Conservation (phyloP, 1,284 basidiomycete species). For the Pascua guehoae region DNA sequence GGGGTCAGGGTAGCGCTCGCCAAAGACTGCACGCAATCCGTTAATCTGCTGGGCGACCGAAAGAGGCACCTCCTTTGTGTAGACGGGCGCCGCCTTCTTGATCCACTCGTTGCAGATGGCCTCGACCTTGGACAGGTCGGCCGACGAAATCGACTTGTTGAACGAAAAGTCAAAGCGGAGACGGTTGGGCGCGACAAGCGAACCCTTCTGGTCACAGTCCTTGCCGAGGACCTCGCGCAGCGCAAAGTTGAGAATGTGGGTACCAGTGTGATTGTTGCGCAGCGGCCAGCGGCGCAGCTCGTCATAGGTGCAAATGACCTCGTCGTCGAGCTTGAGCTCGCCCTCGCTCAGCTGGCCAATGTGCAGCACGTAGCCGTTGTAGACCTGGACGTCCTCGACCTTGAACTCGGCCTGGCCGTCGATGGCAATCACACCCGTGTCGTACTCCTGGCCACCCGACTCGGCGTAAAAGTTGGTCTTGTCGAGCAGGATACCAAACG, state of each 20-base stretch:
- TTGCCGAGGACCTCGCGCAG: conserved; percentile 92
- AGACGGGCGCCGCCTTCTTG: conserved; percentile 81
- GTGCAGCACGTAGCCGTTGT: conserved; percentile 82
- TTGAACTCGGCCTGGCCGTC: conserved; percentile 90
- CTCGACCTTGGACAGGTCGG: conserved; percentile 82
- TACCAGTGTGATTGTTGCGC: conserved; percentile 97
- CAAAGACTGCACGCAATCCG: conserved; percentile 93
- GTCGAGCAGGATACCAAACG: conserved; percentile 86
- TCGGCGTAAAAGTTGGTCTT: conserved; percentile 98
- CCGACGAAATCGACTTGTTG: conserved; percentile 72
- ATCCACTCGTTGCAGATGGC: conserved; percentile 83
- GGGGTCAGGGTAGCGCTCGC: conserved; percentile 95
- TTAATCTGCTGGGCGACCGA: conserved; percentile 79
- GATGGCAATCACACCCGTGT: conserved; percentile 90
- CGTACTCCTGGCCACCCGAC: conserved; percentile 93
- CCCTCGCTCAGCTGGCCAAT: conserved; percentile 81
- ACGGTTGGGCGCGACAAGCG: conserved; percentile 90
- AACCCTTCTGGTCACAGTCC: conserved; percentile 97
- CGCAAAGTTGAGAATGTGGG: conserved; percentile 93
- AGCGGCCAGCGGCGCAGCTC: conserved; percentile 92
- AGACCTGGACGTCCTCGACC: conserved; percentile 87
- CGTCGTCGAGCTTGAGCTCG: conserved; percentile 62
- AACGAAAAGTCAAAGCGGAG: conserved; percentile 98
- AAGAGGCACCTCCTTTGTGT: conserved; percentile 80
- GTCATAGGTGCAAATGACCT: conserved; percentile 70